Evolutionary conservation across 169 alveolate species (phyloP).

Genomic region (Cryptosporidium baileyi): DNA sequence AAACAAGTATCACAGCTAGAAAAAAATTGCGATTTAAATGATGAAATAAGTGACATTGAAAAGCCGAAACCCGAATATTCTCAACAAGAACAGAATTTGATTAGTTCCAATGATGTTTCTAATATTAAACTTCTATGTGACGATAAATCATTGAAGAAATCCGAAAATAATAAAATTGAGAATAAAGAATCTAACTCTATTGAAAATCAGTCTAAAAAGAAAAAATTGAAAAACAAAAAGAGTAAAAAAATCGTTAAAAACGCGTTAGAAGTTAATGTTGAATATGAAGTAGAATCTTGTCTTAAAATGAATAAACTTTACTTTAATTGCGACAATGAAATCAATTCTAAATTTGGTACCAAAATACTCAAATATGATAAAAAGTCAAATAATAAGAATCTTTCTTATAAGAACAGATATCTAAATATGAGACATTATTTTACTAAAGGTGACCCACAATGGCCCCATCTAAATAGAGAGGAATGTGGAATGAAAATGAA

Average conservation of each 20-base stretch:
- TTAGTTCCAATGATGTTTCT: no score
- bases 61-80: no score
- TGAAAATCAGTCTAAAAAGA: no score
- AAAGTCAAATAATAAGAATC: neutral
- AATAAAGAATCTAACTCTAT: no score
- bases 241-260: neutral
- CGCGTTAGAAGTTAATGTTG: no score
- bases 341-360: constrained; percentile 32
- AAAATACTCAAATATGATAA: neutral
- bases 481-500: constrained; percentile 56
- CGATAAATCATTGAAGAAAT: no score
- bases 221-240: constrained; percentile 9
- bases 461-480: constrained; percentile 59
- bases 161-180: no score
- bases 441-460: neutral
- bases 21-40: neutral
- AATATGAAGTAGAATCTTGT: constrained; percentile 13
- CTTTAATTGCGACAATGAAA: constrained; percentile 62
- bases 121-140: no score
- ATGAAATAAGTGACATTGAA: neutral
- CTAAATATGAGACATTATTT: constrained; percentile 55
- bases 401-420: neutral
- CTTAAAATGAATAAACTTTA: constrained; percentile 21
- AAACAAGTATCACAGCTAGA: neutral
- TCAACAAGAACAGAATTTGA: no score